Evolutionary conservation across 2,329 filamentous ascomycete species (phyloP).

Genomic region (Myotisia sp.): DNA sequence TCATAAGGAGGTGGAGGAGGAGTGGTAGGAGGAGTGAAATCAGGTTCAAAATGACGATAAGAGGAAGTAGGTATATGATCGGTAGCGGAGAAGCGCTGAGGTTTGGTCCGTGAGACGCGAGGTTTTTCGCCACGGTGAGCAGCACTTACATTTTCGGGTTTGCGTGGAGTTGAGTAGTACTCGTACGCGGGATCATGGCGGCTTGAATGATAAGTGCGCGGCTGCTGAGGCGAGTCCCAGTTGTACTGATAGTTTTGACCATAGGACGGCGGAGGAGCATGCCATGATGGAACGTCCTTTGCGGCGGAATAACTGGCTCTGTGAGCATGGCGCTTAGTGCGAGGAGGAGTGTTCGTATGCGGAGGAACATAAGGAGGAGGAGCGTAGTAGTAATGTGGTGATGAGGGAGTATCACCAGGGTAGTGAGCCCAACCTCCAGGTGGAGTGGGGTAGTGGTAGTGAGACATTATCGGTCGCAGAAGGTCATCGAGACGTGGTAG

Average conservation of each 20-base stretch:
- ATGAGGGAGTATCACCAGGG: constrained; percentile 37
- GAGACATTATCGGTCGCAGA: constrained; percentile 30
- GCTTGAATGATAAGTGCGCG: constrained; percentile 27
- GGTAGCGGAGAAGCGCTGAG: too few species aligned
- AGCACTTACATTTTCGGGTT: constrained; percentile 55
- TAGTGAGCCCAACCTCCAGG: constrained; percentile 36
- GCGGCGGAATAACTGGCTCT: constrained; percentile 42
- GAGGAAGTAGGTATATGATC: too few species aligned
- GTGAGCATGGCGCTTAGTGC: constrained; percentile 39
- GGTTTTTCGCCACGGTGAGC: constrained; percentile 29
- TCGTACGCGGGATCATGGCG: constrained; percentile 35
- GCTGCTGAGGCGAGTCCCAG: constrained; percentile 20
- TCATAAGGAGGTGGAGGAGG: constrained; percentile 14
- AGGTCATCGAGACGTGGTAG: constrained; percentile 8
- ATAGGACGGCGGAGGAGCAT: constrained; percentile 17
- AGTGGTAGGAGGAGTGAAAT: background rate
- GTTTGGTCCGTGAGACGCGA: constrained; percentile 11
- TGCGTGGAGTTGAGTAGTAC: constrained; percentile 39
- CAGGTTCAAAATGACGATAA: too few species aligned
- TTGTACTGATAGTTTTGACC: constrained; percentile 5
- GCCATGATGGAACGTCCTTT: constrained; percentile 27
- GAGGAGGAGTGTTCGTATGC: constrained; percentile 28
- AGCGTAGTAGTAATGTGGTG: constrained; percentile 40
- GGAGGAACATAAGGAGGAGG: constrained; percentile 34
- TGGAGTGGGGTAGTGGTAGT: constrained; percentile 33